These are phyloP conservation scores for Schizophyllum amplum DNA, from an alignment of 1,284 basidiomycete genomes.

Conservation along the genomic window DNA sequence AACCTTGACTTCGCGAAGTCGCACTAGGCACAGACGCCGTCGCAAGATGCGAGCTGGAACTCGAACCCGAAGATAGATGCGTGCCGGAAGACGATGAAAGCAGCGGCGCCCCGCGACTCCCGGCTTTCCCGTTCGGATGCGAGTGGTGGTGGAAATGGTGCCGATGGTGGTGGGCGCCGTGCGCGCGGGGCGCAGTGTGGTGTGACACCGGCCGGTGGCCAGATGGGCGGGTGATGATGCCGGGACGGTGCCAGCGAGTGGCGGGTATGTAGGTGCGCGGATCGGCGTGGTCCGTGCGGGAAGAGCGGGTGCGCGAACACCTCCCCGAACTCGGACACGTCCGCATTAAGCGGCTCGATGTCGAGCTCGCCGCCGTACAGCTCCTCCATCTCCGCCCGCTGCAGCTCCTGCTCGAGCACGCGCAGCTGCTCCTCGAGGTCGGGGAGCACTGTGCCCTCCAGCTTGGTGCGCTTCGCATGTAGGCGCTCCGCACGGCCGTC, in stretches of 20 bases:
- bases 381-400: conserved; percentile 26
- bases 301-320: conserved; percentile 16
- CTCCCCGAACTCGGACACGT: conserved; percentile 18
- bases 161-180: conserved; percentile 2
- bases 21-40: conserved; percentile 10
- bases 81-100: conserved; percentile 13
- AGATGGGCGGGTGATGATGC: conserved; percentile 20
- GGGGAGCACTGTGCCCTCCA: conserved; percentile 38
- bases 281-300: background rate
- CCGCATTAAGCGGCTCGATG: conserved; percentile 8
- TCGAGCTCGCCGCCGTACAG: conserved; percentile 5
- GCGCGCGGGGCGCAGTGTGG: conserved; percentile 7
- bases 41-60: conserved; percentile 9
- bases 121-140: conserved; percentile 16
- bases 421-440: conserved; percentile 49
- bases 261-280: background rate
- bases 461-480: conserved; percentile 42
- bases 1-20: conserved; percentile 16
- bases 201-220: conserved; percentile 10
- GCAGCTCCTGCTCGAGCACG: conserved; percentile 40
- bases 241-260: conserved; percentile 2
- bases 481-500: conserved; percentile 46
- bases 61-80: conserved; percentile 14
- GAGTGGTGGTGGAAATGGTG: conserved; percentile 15
- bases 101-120: conserved; percentile 5